Percentiles rank a stretch among this genome's conserved stretches.
phyloP scores from a whole-genome alignment of 169 alveolate genomes.

The Cryptosporidium ubiquitum region DNA sequence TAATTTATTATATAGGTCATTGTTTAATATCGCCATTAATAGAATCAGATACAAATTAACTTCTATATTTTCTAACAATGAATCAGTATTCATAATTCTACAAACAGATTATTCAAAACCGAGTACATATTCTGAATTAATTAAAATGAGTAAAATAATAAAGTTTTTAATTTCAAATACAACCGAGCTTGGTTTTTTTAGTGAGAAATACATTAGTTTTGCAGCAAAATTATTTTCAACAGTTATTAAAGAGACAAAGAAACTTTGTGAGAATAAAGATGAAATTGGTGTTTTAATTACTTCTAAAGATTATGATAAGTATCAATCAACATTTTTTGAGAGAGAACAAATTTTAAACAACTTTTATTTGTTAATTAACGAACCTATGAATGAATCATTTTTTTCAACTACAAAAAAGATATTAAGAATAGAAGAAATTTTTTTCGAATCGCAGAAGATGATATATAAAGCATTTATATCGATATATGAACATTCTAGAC shows the following conservation, averaged over 20 bases:
- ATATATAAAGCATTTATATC: conserved; percentile 24
- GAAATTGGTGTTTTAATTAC: neutral
- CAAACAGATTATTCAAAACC: neutral
- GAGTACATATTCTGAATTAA: neutral
- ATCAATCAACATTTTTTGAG: neutral
- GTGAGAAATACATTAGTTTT: neutral
- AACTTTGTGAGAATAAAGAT: neutral
- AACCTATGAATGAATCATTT: neutral
- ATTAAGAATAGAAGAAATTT: conserved; percentile 21
- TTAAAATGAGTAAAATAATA: conserved; percentile 4
- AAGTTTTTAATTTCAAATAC: neutral
- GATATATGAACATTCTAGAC: conserved; percentile 19
- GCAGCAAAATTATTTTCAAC: neutral
- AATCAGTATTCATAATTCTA: neutral
- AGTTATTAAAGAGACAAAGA: neutral
- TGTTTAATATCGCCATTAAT: neutral
- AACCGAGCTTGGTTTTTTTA: neutral
- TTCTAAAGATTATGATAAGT: conserved; percentile 50
- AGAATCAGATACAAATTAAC: neutral
- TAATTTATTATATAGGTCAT: conserved; percentile 4
- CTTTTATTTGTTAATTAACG: conserved; percentile 1
- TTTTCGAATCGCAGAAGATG: conserved; percentile 25
- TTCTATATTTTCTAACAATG: conserved; percentile 9
- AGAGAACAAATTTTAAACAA: conserved; percentile 47
- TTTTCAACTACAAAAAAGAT: neutral